phyloP scores from a whole-genome alignment of 2,329 filamentous ascomycete genomes.

The Proliferodiscus dingleyae region DNA sequence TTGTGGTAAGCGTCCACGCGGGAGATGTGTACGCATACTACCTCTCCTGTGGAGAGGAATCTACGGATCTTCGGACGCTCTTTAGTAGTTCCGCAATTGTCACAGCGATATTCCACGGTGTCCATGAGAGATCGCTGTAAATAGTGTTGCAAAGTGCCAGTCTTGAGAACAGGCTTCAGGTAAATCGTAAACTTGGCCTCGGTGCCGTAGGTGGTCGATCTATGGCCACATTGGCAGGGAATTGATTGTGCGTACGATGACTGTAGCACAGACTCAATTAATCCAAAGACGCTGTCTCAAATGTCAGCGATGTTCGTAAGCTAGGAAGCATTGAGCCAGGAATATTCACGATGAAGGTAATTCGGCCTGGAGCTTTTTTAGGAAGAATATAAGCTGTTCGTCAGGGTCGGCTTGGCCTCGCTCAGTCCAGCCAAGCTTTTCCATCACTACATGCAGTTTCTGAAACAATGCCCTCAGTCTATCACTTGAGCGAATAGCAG shows the following conservation, averaged over 20 bases:
- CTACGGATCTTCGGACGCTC: conserved; percentile 10
- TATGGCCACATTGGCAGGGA: conserved; percentile 25
- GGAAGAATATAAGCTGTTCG: conserved; percentile 28
- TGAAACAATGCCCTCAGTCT: conserved; percentile 4
- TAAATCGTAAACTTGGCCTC: conserved; percentile 25
- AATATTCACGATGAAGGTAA: conserved; percentile 23
- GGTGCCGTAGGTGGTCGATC: conserved; percentile 15
- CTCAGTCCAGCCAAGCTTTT: conserved; percentile 18
- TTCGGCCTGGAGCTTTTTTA: conserved; percentile 23
- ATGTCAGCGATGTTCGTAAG: conserved; percentile 3
- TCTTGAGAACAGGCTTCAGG: conserved; percentile 18
- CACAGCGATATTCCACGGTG: conserved; percentile 25
- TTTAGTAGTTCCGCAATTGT: conserved; percentile 18
- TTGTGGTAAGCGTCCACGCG: conserved; percentile 19
- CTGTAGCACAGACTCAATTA: conserved; percentile 20
- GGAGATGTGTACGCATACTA: conserved; percentile 27
- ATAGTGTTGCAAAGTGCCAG: conserved; percentile 19
- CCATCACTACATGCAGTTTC: conserved; percentile 3
- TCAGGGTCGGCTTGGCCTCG: conserved; percentile 29
- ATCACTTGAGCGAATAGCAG: conserved; percentile 2
- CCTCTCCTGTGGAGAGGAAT: conserved; percentile 24
- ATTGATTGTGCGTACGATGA: conserved; percentile 16
- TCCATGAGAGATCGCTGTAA: conserved; percentile 22
- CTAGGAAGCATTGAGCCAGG: background rate
- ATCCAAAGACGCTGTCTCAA: conserved; percentile 9